These are phyloP conservation scores for Globisporangium canariense DNA, from an alignment of 352 stramenopile species.

Conservation along the genomic window DNA sequence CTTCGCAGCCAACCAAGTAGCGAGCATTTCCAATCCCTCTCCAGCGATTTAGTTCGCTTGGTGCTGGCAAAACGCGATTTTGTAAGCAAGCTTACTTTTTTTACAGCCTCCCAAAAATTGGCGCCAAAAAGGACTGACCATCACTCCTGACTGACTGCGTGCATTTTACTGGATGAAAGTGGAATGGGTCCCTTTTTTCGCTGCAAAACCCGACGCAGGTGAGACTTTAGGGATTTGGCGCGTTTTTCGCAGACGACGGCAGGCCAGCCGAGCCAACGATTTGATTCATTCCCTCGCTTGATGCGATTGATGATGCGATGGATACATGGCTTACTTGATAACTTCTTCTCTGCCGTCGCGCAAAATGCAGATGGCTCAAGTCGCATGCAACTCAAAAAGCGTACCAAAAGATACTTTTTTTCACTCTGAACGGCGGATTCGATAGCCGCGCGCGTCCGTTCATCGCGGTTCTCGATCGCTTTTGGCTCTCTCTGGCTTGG, in stretches of 20 bases:
- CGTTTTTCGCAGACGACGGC: constrained; percentile 7
- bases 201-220: constrained; percentile 10
- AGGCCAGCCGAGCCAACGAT: background rate
- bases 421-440: background rate
- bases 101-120: too few relatives aligned
- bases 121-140: too few relatives aligned
- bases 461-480: background rate
- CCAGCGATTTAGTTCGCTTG: too few relatives aligned
- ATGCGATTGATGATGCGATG: background rate
- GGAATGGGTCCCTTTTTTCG: constrained; percentile 11
- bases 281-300: background rate
- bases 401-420: background rate
- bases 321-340: background rate
- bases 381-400: background rate
- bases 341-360: background rate
- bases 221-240: constrained; percentile 2
- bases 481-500: background rate
- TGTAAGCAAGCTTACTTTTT: too few relatives aligned
- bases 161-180: background rate
- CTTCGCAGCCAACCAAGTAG: too few relatives aligned
- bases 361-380: background rate
- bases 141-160: background rate
- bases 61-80: too few relatives aligned
- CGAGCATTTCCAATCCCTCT: too few relatives aligned
- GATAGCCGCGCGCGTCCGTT: background rate